These are phyloP conservation scores for Bromus sterilis DNA, from an alignment of 176 grass and related monocot species.

Conservation along the genomic window DNA sequence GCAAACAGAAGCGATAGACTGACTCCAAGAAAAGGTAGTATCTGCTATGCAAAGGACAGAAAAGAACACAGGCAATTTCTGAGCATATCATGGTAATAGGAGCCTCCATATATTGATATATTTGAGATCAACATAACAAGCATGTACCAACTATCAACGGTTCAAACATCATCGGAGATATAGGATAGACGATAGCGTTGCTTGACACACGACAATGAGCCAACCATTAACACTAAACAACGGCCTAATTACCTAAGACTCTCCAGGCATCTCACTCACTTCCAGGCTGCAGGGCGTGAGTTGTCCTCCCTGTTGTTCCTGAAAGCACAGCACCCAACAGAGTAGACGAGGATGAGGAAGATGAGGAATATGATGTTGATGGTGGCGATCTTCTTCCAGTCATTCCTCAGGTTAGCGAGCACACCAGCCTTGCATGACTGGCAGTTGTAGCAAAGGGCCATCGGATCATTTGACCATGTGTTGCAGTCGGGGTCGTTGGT, in stretches of 20 bases:
- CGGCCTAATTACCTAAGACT: not conserved
- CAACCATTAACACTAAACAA: not conserved
- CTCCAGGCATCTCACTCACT: conserved; percentile 17
- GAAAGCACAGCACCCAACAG: conserved; percentile 81
- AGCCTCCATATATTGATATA: not conserved
- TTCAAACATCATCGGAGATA: not conserved
- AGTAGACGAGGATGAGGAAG: conserved; percentile 82
- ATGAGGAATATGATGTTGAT: conserved; percentile 82
- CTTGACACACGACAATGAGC: not conserved
- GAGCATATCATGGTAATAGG: not conserved
- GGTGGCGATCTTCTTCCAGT: conserved; percentile 88
- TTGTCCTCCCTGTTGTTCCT: conserved; percentile 78
- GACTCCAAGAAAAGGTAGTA: not conserved
- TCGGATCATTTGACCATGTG: conserved; percentile 65
- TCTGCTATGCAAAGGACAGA: not conserved
- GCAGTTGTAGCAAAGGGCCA: conserved; percentile 65
- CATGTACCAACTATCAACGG: not conserved
- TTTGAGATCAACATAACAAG: not conserved
- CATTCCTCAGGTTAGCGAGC: conserved; percentile 80
- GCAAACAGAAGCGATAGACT: not conserved
- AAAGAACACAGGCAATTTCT: not conserved
- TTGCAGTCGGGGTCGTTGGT: conserved; percentile 44
- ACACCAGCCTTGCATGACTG: conserved; percentile 82
- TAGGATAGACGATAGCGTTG: not conserved
- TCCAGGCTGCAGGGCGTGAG: conserved; percentile 45